Conservation (phyloP, 2,329 filamentous ascomycete genomes). For the Paracamarosporium sp. region DNA sequence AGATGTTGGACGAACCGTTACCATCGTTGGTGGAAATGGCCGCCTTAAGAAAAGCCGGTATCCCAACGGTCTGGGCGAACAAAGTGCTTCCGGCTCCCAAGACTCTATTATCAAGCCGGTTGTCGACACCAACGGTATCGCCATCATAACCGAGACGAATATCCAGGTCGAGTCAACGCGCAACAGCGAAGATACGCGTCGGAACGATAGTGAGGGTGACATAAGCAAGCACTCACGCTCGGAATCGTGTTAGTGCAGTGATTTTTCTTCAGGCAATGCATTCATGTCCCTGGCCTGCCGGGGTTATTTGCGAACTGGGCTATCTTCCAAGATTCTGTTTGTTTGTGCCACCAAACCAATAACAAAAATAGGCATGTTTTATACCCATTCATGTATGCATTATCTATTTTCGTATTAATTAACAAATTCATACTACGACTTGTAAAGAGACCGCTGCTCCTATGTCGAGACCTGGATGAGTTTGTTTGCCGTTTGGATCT, state of each 20-base stretch:
- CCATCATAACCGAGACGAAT: slow-evolving; percentile 42
- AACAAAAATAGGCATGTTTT: too few relatives aligned
- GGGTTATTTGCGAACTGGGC: too few relatives aligned
- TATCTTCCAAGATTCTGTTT: too few relatives aligned
- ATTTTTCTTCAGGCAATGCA: neutral
- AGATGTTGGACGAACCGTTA: slow-evolving; percentile 40
- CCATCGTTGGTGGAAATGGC: slow-evolving; percentile 42
- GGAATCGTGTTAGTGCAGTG: neutral
- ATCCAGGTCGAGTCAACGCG: slow-evolving; percentile 35
- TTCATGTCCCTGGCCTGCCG: too few relatives aligned
- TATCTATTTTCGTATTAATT: too few relatives aligned
- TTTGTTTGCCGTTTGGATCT: too few relatives aligned
- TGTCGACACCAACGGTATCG: slow-evolving; percentile 32
- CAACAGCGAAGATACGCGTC: neutral
- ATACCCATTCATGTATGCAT: too few relatives aligned
- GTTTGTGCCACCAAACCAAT: too few relatives aligned
- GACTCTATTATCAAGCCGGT: slow-evolving; percentile 42
- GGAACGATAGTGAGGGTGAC: neutral
- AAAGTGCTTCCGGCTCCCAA: slow-evolving; percentile 38
- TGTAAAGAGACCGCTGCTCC: too few relatives aligned
- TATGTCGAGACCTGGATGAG: too few relatives aligned
- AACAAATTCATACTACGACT: too few relatives aligned
- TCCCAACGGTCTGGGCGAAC: slow-evolving; percentile 24
- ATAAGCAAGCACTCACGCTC: neutral
- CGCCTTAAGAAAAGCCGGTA: slow-evolving; percentile 25